Percentiles rank a stretch among this genome's conserved stretches.
Conservation (phyloP, 306 rosid genomes). For the Gleditsia sinensis region DNA sequence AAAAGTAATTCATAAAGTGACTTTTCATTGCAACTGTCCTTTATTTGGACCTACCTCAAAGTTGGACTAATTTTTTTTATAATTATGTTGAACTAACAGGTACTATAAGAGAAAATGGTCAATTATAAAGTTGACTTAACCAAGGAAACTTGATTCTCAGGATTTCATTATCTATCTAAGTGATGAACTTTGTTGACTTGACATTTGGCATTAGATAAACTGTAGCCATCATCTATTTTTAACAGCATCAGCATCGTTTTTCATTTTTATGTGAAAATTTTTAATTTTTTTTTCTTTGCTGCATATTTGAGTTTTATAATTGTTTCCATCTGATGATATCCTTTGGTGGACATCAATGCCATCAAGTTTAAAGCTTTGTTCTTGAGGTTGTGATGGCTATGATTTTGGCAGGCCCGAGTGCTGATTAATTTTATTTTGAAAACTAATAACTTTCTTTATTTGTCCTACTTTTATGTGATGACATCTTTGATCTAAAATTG, state of each 20-base stretch:
- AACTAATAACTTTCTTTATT: neutral
- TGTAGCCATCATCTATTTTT: neutral
- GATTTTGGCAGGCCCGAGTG: neutral
- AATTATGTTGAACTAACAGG: neutral
- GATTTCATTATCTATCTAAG: neutral
- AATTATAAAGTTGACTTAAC: neutral
- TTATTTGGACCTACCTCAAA: too few relatives aligned
- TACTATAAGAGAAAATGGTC: neutral
- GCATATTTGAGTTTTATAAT: neutral
- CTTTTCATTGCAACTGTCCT: too few relatives aligned
- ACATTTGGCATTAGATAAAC: neutral
- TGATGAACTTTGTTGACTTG: neutral
- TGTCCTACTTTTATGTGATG: neutral
- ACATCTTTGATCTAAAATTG: neutral
- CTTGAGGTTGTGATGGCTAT: neutral
- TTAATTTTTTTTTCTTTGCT: neutral
- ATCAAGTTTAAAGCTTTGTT: neutral
- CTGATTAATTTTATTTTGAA: neutral
- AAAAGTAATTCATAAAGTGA: too few relatives aligned
- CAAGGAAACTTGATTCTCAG: neutral
- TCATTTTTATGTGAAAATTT: neutral
- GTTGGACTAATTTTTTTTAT: too few relatives aligned
- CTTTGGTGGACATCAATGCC: neutral
- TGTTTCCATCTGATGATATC: neutral
- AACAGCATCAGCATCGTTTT: neutral